Evolutionary conservation across 176 grass and related monocot genomes (phyloP).

Genomic region (Cenchrus americanus): DNA sequence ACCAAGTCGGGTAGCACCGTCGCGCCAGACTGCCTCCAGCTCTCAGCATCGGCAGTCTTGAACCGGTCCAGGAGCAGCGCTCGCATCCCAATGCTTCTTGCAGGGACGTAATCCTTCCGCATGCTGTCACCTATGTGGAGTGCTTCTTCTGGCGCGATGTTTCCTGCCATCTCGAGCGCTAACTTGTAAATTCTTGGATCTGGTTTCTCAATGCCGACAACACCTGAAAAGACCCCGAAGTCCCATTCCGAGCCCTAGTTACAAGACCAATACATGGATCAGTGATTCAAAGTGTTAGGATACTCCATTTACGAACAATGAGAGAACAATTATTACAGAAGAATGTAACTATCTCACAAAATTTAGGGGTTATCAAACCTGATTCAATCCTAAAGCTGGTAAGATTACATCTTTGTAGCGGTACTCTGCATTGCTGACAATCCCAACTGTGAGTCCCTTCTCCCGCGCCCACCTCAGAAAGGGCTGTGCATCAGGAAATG

Average conservation of each 20-base stretch:
- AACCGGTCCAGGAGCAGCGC: conserved; percentile 81
- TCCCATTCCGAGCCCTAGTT: conserved; percentile 58
- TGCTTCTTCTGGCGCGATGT: conserved; percentile 47
- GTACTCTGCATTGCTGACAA: conserved; percentile 95
- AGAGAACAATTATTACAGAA: not conserved
- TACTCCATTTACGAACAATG: not conserved
- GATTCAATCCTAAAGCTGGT: conserved; percentile 78
- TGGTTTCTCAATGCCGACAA: conserved; percentile 85
- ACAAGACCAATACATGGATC: conserved; percentile 9
- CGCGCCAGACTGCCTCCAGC: conserved; percentile 69
- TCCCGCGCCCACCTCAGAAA: conserved; percentile 77
- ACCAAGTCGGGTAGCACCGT: conserved; percentile 71
- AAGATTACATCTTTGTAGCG: conserved; percentile 91
- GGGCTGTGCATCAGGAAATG: conserved; percentile 79
- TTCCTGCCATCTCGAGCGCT: conserved; percentile 85
- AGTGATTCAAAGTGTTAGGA: not conserved
- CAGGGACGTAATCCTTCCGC: conserved; percentile 81
- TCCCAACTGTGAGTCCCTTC: conserved; percentile 75
- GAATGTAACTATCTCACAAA: not conserved
- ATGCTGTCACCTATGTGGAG: conserved; percentile 94
- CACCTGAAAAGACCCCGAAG: conserved; percentile 62
- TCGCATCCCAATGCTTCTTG: conserved; percentile 74
- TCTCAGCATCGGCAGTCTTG: conserved; percentile 71
- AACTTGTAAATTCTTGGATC: conserved; percentile 83
- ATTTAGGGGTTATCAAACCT: conserved; percentile 40